Base-by-base conservation (phyloP, 2,329 filamentous ascomycete genomes). In the Penicillium sp. region DNA sequence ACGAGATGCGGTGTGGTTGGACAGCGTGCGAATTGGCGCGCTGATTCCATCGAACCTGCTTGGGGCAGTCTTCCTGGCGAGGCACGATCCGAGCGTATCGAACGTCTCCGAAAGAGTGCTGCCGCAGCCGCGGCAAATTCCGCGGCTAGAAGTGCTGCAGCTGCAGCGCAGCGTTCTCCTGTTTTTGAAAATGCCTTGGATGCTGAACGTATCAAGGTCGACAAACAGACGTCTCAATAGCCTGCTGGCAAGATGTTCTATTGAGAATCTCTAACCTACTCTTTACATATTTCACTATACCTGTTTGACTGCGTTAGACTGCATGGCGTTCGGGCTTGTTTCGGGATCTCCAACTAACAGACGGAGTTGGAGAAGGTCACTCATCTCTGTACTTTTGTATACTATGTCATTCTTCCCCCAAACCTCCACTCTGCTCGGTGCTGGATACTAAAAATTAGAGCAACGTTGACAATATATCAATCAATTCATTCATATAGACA, bases 31-130 rank as follows among this genome's bases (percentile, higher is more conserved):
- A 78, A 78, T 50, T 79, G 77, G 77, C 73, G 75, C 9, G 73
- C 72, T 13, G 77, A 79, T 59, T 74, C 76, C 4, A 72, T 78
- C 25, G 77, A 78, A 53, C 75, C 74, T 6, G 69, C 76, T 45
- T 72, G 73, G 69, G 67, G 71, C 19, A 70, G 72, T 58, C 64
- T 76, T 6, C 73, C 73, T 21, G 74, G 75, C n/a, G 74, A 77
- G 56, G 72, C 67, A 11, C 67, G 75, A 9, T 60, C 67, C 2
- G 75, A 76, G 21, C 68, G 74, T 31, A 64, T 77, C 44, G 74
- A 70, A 52, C 70, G 75, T 10, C 62, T 76, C 16, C 70, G 66
- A 49, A 71, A 76, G 23, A 66, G 69, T 8, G 63, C 71, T 1
- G 63, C 69, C 19, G 63, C 67, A 2, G 61, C 63, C 43, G 63